Base-by-base conservation (phyloP, 2,329 filamentous ascomycete genomes). In the Talaromyces sp. region DNA sequence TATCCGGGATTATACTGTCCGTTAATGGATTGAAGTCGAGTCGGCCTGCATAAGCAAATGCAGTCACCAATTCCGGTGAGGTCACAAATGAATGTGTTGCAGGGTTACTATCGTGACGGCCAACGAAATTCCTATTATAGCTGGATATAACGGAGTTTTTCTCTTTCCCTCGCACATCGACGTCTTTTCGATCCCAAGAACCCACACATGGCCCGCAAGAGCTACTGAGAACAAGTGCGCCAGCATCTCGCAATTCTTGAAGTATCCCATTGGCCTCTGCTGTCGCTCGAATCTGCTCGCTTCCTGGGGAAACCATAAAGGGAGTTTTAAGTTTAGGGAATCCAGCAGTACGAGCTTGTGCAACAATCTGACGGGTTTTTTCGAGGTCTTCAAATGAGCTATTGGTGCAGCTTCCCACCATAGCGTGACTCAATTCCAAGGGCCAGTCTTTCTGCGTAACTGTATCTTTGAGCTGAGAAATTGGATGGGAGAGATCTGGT, bases 61-160 rank as follows among this genome's bases (percentile, higher is more conserved):
- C 92, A 59, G 96, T 90, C 50, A 96, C 91, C 64, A 96, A 82
- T 75, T 96, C 92, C 61, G 92, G 92, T 5, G 92, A 96, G 67
- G 92, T 89, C 68, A 96, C 92, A 78, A 96, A 96, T 61, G 91
- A 91, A 83, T 96, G 92, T 58, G 92, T 96, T 60, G 92, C 91
- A 50, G 92, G 92, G 85, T 96, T 97, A 68, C 91, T 92, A 70
- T 96, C 93, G 79, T 98, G 98, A 76, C 95, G 91, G 68, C 94
- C 94, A 64, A 94, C 97, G 83, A 99, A 98, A 87, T 99, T 98
- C 80, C 94, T 92, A 89, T 99, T 99, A 88, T 96, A 98, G 30
- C 94, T 98, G 52, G 93, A 97, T 76, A 99, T 84, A 77, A 99
- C 98, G 6, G 92, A 95, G 88, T 98, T 98, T 73, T 92, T 83